Conservation (phyloP, 306 rosid genomes). For the Prunus salicina region DNA sequence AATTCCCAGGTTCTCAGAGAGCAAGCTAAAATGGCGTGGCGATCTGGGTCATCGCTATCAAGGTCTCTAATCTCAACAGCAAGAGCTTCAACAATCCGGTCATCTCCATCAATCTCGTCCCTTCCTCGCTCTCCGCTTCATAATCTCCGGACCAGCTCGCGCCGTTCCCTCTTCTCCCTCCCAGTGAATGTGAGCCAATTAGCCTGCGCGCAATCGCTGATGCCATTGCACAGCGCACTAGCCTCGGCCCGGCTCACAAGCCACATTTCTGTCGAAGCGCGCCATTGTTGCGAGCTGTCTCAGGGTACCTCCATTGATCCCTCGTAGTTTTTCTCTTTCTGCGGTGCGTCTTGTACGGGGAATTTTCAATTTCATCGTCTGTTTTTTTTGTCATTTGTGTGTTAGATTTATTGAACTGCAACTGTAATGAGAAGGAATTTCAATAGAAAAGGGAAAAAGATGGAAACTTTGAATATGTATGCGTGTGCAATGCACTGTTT, state of each 20-base stretch:
- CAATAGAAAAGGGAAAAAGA: neutral
- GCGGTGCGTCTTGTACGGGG: slow-evolving; percentile 5
- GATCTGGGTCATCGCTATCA: slow-evolving; percentile 51
- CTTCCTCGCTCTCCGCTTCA: slow-evolving; percentile 30
- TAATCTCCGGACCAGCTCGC: slow-evolving; percentile 32
- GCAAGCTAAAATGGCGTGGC: slow-evolving; percentile 45
- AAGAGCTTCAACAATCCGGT: slow-evolving; percentile 35
- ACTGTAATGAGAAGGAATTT: neutral
- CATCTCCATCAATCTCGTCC: slow-evolving; percentile 27
- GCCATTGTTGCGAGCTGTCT: slow-evolving; percentile 61
- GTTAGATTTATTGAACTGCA: neutral
- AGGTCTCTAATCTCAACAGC: slow-evolving; percentile 46
- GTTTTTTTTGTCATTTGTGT: neutral
- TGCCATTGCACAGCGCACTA: slow-evolving; percentile 53
- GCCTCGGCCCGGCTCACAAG: slow-evolving; percentile 45
- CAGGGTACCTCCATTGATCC: slow-evolving; percentile 43
- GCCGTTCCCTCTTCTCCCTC: slow-evolving; percentile 32
- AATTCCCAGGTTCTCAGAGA: neutral
- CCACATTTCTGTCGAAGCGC: slow-evolving; percentile 41
- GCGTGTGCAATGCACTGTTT: neutral
- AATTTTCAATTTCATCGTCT: neutral
- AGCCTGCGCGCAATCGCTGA: slow-evolving; percentile 51
- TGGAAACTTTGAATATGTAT: neutral
- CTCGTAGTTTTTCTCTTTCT: slow-evolving; percentile 12
- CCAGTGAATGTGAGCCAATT: slow-evolving; percentile 23